Evolutionary conservation across 2,329 filamentous ascomycete genomes (phyloP), one percentile per base, ranked within the genome.

Genomic region (Teratosphaeria viscida): DNA sequence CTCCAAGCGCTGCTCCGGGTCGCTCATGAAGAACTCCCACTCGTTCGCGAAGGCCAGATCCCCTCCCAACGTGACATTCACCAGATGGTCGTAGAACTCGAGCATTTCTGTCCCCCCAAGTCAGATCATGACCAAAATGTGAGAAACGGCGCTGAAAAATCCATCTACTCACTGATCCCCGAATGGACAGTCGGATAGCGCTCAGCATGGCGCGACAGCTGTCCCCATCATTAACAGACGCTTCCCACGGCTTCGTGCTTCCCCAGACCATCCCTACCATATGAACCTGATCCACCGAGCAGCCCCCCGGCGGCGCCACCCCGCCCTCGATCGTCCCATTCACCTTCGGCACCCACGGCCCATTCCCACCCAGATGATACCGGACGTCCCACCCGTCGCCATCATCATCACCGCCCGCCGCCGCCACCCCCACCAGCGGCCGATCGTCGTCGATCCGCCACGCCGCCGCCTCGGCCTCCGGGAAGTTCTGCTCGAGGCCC

Each of bases 131-230:
- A 19, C 27, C 11, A 57, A 12, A n/a, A 7, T 32, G 2, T 14
- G 8, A 55, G 35, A 23, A 12, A 52, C 34, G 12, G 57, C 47
- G 47, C 27, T 55, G 52, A 12, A 23, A 5, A 5, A 49, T 23
- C n/a, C 5, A 19, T 6, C 2, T 56, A 78, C 78, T 58, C 74
- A 81, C 81, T 76, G 55, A 65, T 69, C 32, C 80, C 81, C 49
- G 79, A 77, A 61, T 71, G 75, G 39, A 68, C 69, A 0, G 81
- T 84, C 0, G 82, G 82, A 70, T 82, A 84, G 66, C 82, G 73
- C 66, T 83, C 82, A 26, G 74, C 79, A 72, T 85, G 82, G 49
- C 82, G 76, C 23, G 82, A 80, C 73, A 84, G 79, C 80, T 82
- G 63, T 3, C 37, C 55, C 49, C 14, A 34, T 7, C 34, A 58